Evolutionary conservation across 148 eudicot species (phyloP).

Genomic region (Linanthus parryae): DNA sequence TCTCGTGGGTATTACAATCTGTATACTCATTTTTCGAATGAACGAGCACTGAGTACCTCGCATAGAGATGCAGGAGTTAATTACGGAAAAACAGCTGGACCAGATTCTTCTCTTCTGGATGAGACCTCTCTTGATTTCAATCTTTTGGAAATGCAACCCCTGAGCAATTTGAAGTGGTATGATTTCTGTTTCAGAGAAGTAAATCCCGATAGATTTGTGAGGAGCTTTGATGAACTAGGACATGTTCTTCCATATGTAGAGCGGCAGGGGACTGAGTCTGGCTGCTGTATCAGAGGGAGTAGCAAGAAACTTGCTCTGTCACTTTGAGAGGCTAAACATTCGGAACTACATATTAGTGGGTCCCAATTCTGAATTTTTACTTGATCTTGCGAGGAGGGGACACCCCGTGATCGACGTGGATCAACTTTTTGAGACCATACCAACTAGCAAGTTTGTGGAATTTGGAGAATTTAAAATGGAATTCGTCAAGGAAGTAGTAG

Average conservation of each 20-base stretch:
- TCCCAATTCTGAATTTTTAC: constrained; percentile 39
- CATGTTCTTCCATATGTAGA: constrained; percentile 45
- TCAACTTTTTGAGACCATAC: constrained; percentile 30
- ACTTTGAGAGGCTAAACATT: constrained; percentile 68
- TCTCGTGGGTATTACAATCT: constrained; percentile 77
- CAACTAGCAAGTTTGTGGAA: constrained; percentile 16
- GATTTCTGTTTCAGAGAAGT: constrained; percentile 90
- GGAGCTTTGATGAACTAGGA: constrained; percentile 38
- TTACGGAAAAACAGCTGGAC: constrained; percentile 86
- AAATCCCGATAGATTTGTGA: constrained; percentile 51
- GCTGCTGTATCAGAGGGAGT: constrained; percentile 29
- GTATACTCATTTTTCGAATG: constrained; percentile 69
- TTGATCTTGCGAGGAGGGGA: constrained; percentile 84
- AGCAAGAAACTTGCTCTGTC: constrained; percentile 68
- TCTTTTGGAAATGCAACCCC: constrained; percentile 46
- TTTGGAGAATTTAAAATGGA: constrained; percentile 26
- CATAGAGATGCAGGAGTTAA: constrained; percentile 96
- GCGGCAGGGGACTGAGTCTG: constrained; percentile 43
- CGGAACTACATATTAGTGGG: constrained; percentile 63
- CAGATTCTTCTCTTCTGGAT: constrained; percentile 71
- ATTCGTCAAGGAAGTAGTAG: constrained; percentile 36
- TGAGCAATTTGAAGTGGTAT: constrained; percentile 66
- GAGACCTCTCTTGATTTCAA: constrained; percentile 34
- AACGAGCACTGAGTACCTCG: constrained; percentile 74
- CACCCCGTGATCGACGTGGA: constrained; percentile 64